Conservation (phyloP, 2,329 filamentous ascomycete genomes). For the Trichoderma guizhouense region DNA sequence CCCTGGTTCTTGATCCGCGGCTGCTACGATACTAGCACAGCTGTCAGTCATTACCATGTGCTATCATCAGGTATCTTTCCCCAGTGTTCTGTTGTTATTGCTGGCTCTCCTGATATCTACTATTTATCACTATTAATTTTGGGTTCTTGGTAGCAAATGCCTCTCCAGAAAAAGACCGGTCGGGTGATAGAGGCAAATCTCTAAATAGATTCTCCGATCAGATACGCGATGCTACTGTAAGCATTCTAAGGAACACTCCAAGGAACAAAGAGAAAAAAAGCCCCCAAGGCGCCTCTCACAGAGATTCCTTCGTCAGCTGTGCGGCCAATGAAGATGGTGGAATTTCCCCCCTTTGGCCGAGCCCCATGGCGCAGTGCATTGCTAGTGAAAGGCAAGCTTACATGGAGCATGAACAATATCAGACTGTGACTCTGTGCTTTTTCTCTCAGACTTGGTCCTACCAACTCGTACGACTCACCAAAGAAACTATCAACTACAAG, state of each 20-base stretch:
- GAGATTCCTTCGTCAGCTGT: neutral
- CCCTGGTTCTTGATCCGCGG: neutral
- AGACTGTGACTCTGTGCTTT: neutral
- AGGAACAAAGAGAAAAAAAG: neutral
- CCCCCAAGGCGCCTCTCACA: neutral
- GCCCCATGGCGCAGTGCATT: neutral
- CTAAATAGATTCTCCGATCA: neutral
- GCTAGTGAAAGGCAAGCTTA: neutral
- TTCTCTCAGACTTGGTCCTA: neutral
- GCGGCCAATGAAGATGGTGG: neutral
- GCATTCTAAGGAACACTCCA: neutral
- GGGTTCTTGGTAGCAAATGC: neutral
- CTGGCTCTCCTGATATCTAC: neutral
- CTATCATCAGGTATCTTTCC: neutral
- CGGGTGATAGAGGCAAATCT: neutral
- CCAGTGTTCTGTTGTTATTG: neutral
- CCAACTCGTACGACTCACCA: neutral
- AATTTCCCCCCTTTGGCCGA: neutral
- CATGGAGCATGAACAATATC: neutral
- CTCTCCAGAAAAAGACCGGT: neutral
- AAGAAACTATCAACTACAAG: neutral
- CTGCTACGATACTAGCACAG: neutral
- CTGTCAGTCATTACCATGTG: neutral
- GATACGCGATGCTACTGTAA: neutral
- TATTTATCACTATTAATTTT: neutral